Evolutionary conservation across 352 stramenopile genomes (phyloP).

Genomic region (Pythium utonaiense): DNA sequence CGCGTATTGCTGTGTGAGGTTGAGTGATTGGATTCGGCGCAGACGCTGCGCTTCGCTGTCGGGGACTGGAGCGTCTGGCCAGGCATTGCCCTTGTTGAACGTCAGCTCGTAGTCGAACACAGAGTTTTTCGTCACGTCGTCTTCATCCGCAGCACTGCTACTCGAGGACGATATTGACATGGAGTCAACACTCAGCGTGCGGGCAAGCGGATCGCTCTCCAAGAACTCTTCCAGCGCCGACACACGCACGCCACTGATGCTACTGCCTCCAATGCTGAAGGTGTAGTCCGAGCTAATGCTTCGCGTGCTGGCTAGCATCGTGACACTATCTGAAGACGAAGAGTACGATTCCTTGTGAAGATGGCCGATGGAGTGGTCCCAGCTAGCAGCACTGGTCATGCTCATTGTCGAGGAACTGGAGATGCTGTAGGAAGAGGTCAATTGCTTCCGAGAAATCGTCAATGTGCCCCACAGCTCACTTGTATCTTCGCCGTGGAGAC

Average conservation of each 20-base stretch:
- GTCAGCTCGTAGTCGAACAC: slow-evolving; percentile 61
- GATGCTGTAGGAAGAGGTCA: slow-evolving; percentile 11
- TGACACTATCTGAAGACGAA: slow-evolving; percentile 17
- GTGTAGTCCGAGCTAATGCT: slow-evolving; percentile 2
- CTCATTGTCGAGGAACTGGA: slow-evolving; percentile 8
- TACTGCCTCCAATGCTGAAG: slow-evolving; percentile 12
- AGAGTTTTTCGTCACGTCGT: slow-evolving; percentile 55
- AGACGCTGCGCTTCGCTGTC: slow-evolving; percentile 50
- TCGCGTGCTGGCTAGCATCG: slow-evolving; percentile 2
- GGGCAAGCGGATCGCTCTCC: slow-evolving; percentile 7
- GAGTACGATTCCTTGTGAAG: slow-evolving; percentile 31
- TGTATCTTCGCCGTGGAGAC: slow-evolving; percentile 58
- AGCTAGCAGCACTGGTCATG: not conserved
- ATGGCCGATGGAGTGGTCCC: slow-evolving; percentile 18
- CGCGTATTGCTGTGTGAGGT: slow-evolving; percentile 75
- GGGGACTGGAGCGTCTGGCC: slow-evolving; percentile 69
- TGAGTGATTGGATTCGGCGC: slow-evolving; percentile 55
- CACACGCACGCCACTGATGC: slow-evolving; percentile 16
- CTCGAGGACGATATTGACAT: slow-evolving; percentile 14
- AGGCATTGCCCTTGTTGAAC: slow-evolving; percentile 71
- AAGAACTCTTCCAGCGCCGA: slow-evolving; percentile 23
- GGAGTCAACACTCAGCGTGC: slow-evolving; percentile 3
- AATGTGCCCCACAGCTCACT: slow-evolving; percentile 33
- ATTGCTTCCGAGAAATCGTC: slow-evolving; percentile 40
- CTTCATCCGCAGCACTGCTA: slow-evolving; percentile 33